Percentiles rank a stretch among this genome's conserved stretches.
phyloP scores from a whole-genome alignment of 2,329 filamentous ascomycete genomes.

The Lasiodiplodia sp. region DNA sequence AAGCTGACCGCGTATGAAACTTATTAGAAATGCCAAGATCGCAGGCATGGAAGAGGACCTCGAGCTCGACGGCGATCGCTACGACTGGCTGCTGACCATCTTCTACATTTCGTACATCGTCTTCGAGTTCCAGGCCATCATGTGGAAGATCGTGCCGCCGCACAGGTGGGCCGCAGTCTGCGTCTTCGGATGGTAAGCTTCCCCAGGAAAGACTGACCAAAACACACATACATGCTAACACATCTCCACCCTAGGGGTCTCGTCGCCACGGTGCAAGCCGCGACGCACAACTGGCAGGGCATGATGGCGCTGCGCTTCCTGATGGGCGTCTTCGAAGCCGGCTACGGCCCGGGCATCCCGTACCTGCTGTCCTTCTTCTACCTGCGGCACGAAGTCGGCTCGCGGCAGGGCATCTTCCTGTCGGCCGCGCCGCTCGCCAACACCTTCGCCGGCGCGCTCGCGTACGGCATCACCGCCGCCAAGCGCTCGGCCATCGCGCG shows the following conservation, averaged over 20 bases:
- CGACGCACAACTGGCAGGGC: conserved; percentile 40
- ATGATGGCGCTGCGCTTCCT: conserved; percentile 47
- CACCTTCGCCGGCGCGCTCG: conserved; percentile 74
- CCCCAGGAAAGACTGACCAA: not conserved
- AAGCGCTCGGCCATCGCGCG: conserved; percentile 55
- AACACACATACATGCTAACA: not conserved
- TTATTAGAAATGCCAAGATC: conserved; percentile 46
- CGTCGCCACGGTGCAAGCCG: conserved; percentile 44
- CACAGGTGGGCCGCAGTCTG: conserved; percentile 46
- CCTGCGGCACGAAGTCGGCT: conserved; percentile 62
- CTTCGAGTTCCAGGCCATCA: conserved; percentile 46
- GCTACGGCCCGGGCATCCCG: conserved; percentile 54
- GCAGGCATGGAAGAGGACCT: conserved; percentile 49
- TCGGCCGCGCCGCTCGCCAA: conserved; percentile 73
- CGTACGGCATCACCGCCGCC: conserved; percentile 58
- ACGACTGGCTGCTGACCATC: conserved; percentile 48
- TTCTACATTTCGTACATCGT: conserved; percentile 50
- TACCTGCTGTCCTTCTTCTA: conserved; percentile 67
- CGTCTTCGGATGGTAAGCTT: conserved; percentile 42
- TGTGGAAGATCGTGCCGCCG: conserved; percentile 48
- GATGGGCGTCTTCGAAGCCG: conserved; percentile 53
- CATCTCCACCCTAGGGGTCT: conserved; percentile 35
- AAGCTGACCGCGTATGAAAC: conserved; percentile 17
- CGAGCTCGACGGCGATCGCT: conserved; percentile 37
- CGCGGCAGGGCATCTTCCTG: conserved; percentile 63